Evolutionary conservation across 352 stramenopile genomes (phyloP).

Genomic region (Peronospora destructor): DNA sequence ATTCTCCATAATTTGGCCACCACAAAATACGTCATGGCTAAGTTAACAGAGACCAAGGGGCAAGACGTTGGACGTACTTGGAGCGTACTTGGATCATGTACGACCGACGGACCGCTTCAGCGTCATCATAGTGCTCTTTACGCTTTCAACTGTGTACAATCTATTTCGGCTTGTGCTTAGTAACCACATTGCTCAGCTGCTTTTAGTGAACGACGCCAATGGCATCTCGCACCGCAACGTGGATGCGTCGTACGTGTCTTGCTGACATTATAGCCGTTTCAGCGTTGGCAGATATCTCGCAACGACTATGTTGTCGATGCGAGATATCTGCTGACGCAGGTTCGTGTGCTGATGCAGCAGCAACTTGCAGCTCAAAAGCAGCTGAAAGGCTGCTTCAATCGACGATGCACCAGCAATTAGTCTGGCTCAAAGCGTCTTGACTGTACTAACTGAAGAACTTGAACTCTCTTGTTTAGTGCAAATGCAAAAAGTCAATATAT

Average conservation of each 20-base stretch:
- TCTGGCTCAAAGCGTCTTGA: too few relatives aligned
- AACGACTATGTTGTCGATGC: too few relatives aligned
- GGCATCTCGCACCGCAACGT: too few relatives aligned
- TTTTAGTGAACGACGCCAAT: too few relatives aligned
- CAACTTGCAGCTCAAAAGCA: background rate
- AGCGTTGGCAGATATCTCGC: too few relatives aligned
- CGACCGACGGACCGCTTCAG: conserved; percentile 64
- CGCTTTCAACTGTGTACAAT: conserved; percentile 66
- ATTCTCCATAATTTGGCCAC: conserved; percentile 2
- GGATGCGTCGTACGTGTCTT: too few relatives aligned
- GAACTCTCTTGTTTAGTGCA: too few relatives aligned
- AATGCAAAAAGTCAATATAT: too few relatives aligned
- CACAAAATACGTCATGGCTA: conserved; percentile 9
- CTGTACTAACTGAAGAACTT: too few relatives aligned
- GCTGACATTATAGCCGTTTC: too few relatives aligned
- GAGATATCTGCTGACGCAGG: too few relatives aligned
- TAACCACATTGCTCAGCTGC: too few relatives aligned
- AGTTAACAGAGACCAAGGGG: conserved; percentile 10
- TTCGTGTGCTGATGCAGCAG: background rate
- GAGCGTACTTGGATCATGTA: conserved; percentile 80
- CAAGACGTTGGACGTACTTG: conserved; percentile 41
- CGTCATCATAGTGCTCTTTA: conserved; percentile 60
- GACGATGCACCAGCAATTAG: background rate
- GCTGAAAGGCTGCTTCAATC: background rate
- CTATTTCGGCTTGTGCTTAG: conserved; percentile 22